phyloP scores from a whole-genome alignment of 331 rosid genomes.

The Phaseolus coccineus region DNA sequence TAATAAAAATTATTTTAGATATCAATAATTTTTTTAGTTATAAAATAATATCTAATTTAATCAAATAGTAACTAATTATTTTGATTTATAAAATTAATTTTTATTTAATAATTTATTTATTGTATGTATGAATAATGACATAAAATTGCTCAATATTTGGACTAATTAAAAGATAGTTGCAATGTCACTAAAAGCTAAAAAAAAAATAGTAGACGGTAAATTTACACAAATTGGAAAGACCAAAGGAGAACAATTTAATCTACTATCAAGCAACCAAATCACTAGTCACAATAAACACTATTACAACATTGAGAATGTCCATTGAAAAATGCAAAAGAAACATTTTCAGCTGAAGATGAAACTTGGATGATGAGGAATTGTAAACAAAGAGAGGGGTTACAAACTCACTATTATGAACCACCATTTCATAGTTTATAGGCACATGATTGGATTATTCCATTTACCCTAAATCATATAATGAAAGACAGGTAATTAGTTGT shows the following conservation, averaged over 20 bases:
- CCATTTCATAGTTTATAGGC: background rate
- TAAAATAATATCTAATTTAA: no score
- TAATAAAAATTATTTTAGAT: no score
- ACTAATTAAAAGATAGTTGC: background rate
- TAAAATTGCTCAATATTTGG: background rate
- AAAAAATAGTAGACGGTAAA: background rate
- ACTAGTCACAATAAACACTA: background rate
- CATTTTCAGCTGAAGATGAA: background rate
- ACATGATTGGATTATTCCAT: background rate
- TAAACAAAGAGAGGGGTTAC: background rate
- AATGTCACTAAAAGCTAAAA: background rate
- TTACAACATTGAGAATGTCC: background rate
- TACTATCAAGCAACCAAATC: background rate
- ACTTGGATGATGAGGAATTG: background rate
- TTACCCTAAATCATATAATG: constrained; percentile 4
- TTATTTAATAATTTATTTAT: no score
- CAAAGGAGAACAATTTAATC: background rate
- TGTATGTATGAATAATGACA: background rate
- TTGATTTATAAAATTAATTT: no score
- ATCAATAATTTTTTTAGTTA: no score
- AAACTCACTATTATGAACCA: background rate
- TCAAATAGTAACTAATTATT: no score
- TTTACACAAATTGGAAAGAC: background rate
- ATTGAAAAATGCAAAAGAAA: background rate
- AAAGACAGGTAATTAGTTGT: background rate